Conservation (phyloP, 2,329 filamentous ascomycete genomes). For the Fusarium coicis region DNA sequence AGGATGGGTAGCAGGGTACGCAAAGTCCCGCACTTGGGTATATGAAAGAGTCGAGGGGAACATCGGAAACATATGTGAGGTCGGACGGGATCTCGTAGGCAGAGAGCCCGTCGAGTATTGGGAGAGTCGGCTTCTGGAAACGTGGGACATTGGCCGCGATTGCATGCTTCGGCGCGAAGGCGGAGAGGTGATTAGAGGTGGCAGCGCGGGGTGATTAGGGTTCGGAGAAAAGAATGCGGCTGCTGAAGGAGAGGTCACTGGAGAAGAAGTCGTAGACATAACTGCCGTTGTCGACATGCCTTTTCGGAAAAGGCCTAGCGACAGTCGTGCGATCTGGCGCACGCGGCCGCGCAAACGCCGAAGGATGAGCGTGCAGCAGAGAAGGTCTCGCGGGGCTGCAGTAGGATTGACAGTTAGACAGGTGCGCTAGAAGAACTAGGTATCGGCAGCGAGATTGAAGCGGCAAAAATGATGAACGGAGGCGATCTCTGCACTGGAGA, state of each 20-base stretch:
- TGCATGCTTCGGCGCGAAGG: constrained; percentile 68
- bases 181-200: constrained; percentile 68
- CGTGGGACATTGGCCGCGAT: constrained; percentile 77
- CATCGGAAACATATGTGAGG: constrained; percentile 82
- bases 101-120: constrained; percentile 81
- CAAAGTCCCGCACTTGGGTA: constrained; percentile 94
- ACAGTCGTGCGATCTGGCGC: constrained; percentile 47
- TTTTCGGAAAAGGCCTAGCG: constrained; percentile 39
- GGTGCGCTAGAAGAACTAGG: constrained; percentile 12
- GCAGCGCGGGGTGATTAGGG: constrained; percentile 64
- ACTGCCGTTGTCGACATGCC: constrained; percentile 58
- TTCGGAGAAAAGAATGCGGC: constrained; percentile 58
- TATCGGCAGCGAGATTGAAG: constrained; percentile 25
- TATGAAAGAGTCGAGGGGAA: constrained; percentile 89
- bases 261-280: constrained; percentile 67
- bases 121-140: constrained; percentile 83
- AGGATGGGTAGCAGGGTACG: constrained; percentile 83
- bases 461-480: constrained; percentile 6
- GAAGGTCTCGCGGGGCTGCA: constrained; percentile 36
- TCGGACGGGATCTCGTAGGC: constrained; percentile 77
- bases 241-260: constrained; percentile 64
- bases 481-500: constrained; percentile 27
- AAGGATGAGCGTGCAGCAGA: constrained; percentile 30
- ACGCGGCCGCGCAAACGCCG: constrained; percentile 44
- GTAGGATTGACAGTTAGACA: constrained; percentile 33